Base-by-base conservation (phyloP, 805 yeast species). In the Cyberlindnera mycetangii region DNA sequence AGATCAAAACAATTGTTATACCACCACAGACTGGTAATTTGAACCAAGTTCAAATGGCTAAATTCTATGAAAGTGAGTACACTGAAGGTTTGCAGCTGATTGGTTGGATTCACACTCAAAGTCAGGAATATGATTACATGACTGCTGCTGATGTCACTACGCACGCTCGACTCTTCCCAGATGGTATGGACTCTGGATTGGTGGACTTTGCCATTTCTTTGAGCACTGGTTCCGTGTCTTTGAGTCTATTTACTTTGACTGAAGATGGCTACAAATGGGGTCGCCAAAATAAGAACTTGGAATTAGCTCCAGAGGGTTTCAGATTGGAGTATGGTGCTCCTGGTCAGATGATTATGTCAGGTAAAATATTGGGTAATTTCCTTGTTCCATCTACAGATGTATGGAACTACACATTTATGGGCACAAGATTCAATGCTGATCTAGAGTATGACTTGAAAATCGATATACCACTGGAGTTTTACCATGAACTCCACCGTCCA, bases 51-150 rank as follows among this genome's bases (percentile, higher is more conserved):
- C 37, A 39, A 4, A 32, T 59, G 39, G 44, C 55, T 17, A 52
- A 51, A 32, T 11, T 51, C 2, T 39, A 44, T 34, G 71, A 89
- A 44, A 81, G 92, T 5, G 66, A 67, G 17, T 68, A 67, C 37
- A 54, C 76, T 10, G 69, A 72, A n/a, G 85, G 78, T 2, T 62
- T 88, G 28, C 90, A 89, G 56, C 76, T 93, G 5, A 64, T 93
- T 15, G 99, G 99, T 1, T 87, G 97, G 96, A 76, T 93, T n/a
- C 97, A 92, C 60, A 87, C 97, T 0, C 89, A 84, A 61, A 73
- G 84, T 1, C 78, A 76, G 16, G 96, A 86, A 31, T 52, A 74
- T 6, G 75, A 76, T 39, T 70, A 72, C 41, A 74, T 90, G 68
- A 69, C 85, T 6, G 81, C 96, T 0, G 66, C 74, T 28, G 97